Conservation (phyloP, 2,329 filamentous ascomycete genomes). For the Epichloe bromicola region DNA sequence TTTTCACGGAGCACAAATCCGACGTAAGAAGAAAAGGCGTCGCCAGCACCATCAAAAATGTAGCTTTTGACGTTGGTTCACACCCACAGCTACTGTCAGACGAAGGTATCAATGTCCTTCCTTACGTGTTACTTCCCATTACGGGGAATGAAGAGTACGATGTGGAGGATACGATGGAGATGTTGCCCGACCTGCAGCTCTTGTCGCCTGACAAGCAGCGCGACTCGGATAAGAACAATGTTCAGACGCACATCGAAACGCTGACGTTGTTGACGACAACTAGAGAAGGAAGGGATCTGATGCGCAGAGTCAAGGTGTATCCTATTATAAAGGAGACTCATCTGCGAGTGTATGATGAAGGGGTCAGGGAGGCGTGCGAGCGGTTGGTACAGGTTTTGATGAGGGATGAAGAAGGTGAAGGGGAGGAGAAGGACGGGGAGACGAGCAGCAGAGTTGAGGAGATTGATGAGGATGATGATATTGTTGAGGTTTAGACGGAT, state of each 20-base stretch:
- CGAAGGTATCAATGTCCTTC: conserved; percentile 65
- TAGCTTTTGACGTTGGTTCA: conserved; percentile 65
- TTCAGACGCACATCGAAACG: conserved; percentile 83
- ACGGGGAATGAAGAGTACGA: conserved; percentile 80
- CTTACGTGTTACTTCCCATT: conserved; percentile 79
- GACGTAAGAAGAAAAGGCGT: conserved; percentile 81
- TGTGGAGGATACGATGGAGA: conserved; percentile 71
- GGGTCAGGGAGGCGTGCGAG: conserved; percentile 73
- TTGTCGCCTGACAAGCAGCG: conserved; percentile 80
- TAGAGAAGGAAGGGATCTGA: conserved; percentile 55
- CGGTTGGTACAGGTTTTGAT: conserved; percentile 80
- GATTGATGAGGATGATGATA: conserved; percentile 37
- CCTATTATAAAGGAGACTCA: conserved; percentile 82
- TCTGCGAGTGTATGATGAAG: conserved; percentile 61
- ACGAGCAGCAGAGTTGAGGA: conserved; percentile 26
- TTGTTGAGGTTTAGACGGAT: conserved; percentile 36
- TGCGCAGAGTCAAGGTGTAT: conserved; percentile 73
- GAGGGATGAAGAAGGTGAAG: conserved; percentile 53
- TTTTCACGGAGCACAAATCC: conserved; percentile 86
- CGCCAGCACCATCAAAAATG: conserved; percentile 91
- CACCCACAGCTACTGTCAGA: conserved; percentile 61
- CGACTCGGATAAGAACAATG: conserved; percentile 61
- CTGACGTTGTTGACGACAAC: conserved; percentile 73
- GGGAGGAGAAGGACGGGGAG: conserved; percentile 24
- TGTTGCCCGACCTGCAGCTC: conserved; percentile 84